Evolutionary conservation across 768 basidiomycete genomes (phyloP).

Genomic region (Hypholoma fasciculare): DNA sequence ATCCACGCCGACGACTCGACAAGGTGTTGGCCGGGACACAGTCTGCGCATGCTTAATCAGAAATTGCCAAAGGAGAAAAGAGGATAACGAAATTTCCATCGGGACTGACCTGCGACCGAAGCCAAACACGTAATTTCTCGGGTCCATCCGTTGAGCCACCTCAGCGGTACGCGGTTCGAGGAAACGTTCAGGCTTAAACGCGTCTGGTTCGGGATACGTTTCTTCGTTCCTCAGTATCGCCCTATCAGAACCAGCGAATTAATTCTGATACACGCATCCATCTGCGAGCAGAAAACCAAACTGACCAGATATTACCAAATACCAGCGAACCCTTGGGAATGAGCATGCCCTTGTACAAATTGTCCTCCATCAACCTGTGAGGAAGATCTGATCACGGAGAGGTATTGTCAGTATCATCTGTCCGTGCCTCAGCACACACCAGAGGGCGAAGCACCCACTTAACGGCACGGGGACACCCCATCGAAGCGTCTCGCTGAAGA

Average conservation of each 20-base stretch:
- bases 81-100: neutral
- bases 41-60: slow-evolving; percentile 1
- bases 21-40: slow-evolving; percentile 24
- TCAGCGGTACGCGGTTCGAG: slow-evolving; percentile 14
- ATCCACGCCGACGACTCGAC: slow-evolving; percentile 23
- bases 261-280: neutral
- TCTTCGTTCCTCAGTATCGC: slow-evolving; percentile 37
- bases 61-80: neutral
- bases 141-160: neutral
- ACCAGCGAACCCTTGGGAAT: slow-evolving; percentile 31
- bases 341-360: slow-evolving; percentile 30
- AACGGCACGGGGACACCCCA: slow-evolving; percentile 26
- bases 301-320: slow-evolving; percentile 35
- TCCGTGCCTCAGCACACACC: neutral
- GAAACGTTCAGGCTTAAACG: slow-evolving; percentile 40
- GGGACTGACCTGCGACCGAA: slow-evolving; percentile 10
- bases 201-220: slow-evolving; percentile 33
- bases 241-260: slow-evolving; percentile 25
- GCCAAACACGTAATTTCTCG: slow-evolving; percentile 11
- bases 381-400: slow-evolving; percentile 23
- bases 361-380: slow-evolving; percentile 29
- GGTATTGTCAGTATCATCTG: slow-evolving; percentile 10
- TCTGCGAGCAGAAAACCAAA: neutral
- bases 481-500: slow-evolving; percentile 23
- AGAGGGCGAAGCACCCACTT: slow-evolving; percentile 15